phyloP scores from a whole-genome alignment of 768 basidiomycete genomes.

The Trametes cubensis region DNA sequence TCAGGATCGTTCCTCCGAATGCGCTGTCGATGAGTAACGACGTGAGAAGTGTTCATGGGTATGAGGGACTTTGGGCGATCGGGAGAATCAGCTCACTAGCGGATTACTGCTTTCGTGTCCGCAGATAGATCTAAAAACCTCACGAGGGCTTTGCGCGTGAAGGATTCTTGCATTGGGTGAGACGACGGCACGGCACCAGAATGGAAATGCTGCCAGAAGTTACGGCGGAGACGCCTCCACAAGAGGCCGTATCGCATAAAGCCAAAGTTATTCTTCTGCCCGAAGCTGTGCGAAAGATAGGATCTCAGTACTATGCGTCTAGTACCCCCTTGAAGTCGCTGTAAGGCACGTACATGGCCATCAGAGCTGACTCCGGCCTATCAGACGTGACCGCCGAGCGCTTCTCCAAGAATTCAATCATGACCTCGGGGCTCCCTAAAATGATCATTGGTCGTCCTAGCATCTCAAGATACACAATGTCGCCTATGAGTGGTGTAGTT shows the following conservation, averaged over 20 bases:
- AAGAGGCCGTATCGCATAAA: slow-evolving; percentile 9
- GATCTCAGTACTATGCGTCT: neutral
- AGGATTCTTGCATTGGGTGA: neutral
- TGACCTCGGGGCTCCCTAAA: slow-evolving; percentile 28
- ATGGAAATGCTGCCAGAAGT: slow-evolving; percentile 16
- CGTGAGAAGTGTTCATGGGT: neutral
- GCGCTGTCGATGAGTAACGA: neutral
- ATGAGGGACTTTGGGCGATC: too few species aligned
- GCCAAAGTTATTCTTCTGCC: slow-evolving; percentile 7
- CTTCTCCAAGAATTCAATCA: slow-evolving; percentile 34
- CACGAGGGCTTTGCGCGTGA: slow-evolving; percentile 10
- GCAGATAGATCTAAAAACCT: slow-evolving; percentile 9
- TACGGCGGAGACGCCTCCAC: slow-evolving; percentile 15
- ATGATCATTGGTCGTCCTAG: slow-evolving; percentile 20
- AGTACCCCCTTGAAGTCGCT: too few species aligned
- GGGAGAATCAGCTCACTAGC: slow-evolving; percentile 1
- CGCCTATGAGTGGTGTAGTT: neutral
- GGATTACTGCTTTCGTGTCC: neutral
- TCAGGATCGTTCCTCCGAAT: slow-evolving; percentile 2
- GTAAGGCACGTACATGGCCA: neutral
- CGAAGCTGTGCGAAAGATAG: neutral
- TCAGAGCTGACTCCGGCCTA: slow-evolving; percentile 11
- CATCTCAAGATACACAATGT: slow-evolving; percentile 9
- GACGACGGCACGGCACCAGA: neutral
- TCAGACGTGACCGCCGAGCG: slow-evolving; percentile 34